Percentiles rank a stretch among this genome's conserved stretches.
These are phyloP conservation scores for Trichoderma sp. DNA, from an alignment of 2,329 filamentous ascomycete genomes.

Conservation along the genomic window DNA sequence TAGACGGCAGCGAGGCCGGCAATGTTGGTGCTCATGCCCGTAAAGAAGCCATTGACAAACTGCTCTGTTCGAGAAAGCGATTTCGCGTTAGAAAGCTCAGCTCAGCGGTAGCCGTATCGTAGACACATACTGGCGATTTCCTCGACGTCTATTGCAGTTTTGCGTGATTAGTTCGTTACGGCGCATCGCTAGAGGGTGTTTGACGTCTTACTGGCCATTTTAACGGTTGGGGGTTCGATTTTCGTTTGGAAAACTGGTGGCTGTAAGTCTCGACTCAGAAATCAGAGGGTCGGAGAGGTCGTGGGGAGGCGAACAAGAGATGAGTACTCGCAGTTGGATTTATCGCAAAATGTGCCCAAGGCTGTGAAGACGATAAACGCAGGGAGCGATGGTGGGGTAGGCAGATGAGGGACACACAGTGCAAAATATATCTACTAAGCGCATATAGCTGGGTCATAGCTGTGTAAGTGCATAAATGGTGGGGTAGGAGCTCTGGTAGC, in stretches of 20 bases:
- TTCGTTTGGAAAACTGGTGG: background rate
- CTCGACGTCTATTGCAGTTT: slow-evolving; percentile 43
- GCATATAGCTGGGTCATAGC: slow-evolving; percentile 20
- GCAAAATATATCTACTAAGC: slow-evolving; percentile 30
- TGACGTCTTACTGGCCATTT: slow-evolving; percentile 39
- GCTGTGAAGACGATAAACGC: slow-evolving; percentile 29
- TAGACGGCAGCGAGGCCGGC: slow-evolving; percentile 61
- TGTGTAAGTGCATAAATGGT: slow-evolving; percentile 32
- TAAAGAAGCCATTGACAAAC: slow-evolving; percentile 91
- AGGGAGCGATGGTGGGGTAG: slow-evolving; percentile 40
- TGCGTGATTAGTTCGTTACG: slow-evolving; percentile 29
- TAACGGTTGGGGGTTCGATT: slow-evolving; percentile 28
- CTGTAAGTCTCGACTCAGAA: background rate
- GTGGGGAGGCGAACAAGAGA: background rate
- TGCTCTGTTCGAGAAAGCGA: slow-evolving; percentile 59
- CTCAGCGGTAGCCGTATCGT: background rate
- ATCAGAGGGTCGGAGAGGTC: slow-evolving; percentile 1
- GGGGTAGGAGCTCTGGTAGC: slow-evolving; percentile 32
- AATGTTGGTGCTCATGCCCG: slow-evolving; percentile 35
- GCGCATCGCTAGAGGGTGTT: slow-evolving; percentile 21
- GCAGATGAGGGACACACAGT: slow-evolving; percentile 37
- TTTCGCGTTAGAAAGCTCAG: slow-evolving; percentile 17
- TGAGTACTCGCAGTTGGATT: slow-evolving; percentile 30
- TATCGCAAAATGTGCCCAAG: slow-evolving; percentile 41
- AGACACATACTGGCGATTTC: slow-evolving; percentile 49